Evolutionary conservation across 768 basidiomycete genomes (phyloP).

Genomic region (Pisolithus microcarpus): DNA sequence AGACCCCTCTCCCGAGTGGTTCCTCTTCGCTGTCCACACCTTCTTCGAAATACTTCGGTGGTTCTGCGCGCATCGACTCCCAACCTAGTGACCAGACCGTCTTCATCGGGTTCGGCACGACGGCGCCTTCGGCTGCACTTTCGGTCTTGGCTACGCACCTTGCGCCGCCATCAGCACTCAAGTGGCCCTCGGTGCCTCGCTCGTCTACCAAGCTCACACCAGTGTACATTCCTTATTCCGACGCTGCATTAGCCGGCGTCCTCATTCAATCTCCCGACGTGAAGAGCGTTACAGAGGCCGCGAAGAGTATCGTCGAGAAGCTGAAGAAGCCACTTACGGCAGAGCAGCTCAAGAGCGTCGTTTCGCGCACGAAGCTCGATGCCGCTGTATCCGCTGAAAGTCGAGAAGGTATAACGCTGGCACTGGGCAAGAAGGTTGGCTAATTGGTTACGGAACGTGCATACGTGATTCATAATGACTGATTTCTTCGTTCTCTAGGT

Average conservation of each 20-base stretch:
- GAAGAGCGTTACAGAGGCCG: conserved; percentile 58
- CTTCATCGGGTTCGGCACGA: conserved; percentile 83
- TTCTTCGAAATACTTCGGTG: conserved; percentile 64
- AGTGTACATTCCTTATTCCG: conserved; percentile 84
- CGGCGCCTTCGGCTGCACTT: conserved; percentile 61
- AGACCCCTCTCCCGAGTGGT: conserved; percentile 26
- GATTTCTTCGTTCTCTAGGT: conserved; percentile 36
- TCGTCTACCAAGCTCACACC: conserved; percentile 56
- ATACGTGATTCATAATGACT: conserved; percentile 1
- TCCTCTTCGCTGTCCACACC: conserved; percentile 25
- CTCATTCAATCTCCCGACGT: conserved; percentile 64
- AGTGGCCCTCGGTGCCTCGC: conserved; percentile 73
- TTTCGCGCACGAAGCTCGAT: conserved; percentile 84
- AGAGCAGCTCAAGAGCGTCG: conserved; percentile 72
- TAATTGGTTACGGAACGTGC: background rate
- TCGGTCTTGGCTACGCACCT: conserved; percentile 76
- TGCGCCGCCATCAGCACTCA: conserved; percentile 72
- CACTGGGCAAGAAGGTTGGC: conserved; percentile 60
- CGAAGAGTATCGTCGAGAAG: conserved; percentile 59
- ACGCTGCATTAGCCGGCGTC: conserved; percentile 83
- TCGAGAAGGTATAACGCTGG: conserved; percentile 55
- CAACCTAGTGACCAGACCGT: conserved; percentile 63
- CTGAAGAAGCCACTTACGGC: conserved; percentile 51
- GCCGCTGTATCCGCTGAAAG: conserved; percentile 65
- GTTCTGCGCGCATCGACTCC: conserved; percentile 71